Conservation (phyloP, 148 eudicot genomes). For the Amaranthus cruentus region DNA sequence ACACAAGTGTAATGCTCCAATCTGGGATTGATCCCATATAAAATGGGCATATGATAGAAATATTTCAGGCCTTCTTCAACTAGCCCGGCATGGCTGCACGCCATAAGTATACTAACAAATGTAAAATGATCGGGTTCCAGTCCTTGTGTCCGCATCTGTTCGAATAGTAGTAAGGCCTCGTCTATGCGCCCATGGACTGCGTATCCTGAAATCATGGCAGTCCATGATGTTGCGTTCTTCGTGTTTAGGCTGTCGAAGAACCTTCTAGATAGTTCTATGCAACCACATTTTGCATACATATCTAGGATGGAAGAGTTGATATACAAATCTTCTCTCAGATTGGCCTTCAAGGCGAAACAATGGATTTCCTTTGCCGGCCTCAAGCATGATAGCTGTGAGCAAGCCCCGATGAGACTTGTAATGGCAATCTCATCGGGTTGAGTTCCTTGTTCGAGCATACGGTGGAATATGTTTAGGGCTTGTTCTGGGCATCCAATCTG, state of each 20-base stretch:
- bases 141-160: constrained; percentile 39
- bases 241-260: constrained; percentile 37
- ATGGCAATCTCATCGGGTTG: constrained; percentile 40
- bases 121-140: constrained; percentile 49
- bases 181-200: constrained; percentile 57
- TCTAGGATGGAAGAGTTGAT: constrained; percentile 48
- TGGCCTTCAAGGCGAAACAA: constrained; percentile 49
- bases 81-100: constrained; percentile 55
- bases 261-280: constrained; percentile 38
- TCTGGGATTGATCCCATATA: constrained; percentile 43
- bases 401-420: constrained; percentile 46
- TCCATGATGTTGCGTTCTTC: constrained; percentile 43
- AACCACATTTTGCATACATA: constrained; percentile 68
- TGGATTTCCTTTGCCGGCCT: constrained; percentile 52
- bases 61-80: constrained; percentile 48
- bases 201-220: constrained; percentile 57
- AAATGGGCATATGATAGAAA: constrained; percentile 42
- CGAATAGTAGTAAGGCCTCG: constrained; percentile 42
- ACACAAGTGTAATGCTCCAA: constrained; percentile 70
- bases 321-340: constrained; percentile 32
- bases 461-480: constrained; percentile 36
- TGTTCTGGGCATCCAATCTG: constrained; percentile 39
- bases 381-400: constrained; percentile 54
- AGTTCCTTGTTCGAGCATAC: constrained; percentile 33
- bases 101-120: constrained; percentile 40